A percentile compares a stretch with the other conserved stretches of the same genome.
Evolutionary conservation across 2,329 filamentous ascomycete species (phyloP).

Genomic region (Arthroderma uncinatum): DNA sequence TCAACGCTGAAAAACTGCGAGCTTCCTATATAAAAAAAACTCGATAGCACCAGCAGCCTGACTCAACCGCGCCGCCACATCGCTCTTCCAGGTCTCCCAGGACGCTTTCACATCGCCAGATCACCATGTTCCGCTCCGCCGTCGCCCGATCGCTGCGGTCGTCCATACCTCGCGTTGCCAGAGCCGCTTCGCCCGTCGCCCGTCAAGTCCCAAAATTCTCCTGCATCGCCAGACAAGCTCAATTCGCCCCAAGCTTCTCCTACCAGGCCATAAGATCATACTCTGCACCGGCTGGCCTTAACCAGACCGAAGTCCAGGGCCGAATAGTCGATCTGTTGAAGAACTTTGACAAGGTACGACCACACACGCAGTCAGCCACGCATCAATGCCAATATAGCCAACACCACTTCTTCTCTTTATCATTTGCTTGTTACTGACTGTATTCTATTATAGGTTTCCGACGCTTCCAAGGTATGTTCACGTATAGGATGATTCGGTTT

Average conservation of each 20-base stretch:
- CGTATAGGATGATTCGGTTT: background rate
- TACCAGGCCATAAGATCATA: constrained; percentile 71
- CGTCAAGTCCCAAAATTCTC: constrained; percentile 46
- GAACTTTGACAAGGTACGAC: constrained; percentile 88
- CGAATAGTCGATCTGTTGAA: constrained; percentile 85
- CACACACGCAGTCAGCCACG: too few species aligned
- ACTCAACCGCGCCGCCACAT: background rate
- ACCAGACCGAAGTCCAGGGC: constrained; percentile 75
- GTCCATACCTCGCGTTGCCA: constrained; percentile 41
- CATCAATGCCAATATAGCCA: background rate
- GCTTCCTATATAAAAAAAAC: background rate
- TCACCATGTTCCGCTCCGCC: constrained; percentile 80
- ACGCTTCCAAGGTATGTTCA: constrained; percentile 44
- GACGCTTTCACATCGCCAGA: constrained; percentile 6
- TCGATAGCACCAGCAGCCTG: background rate
- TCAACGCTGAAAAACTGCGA: constrained; percentile 7
- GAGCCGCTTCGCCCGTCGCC: constrained; percentile 46
- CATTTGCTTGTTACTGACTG: constrained; percentile 16
- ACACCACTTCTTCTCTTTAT: background rate
- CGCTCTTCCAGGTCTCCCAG: background rate
- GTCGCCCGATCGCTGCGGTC: constrained; percentile 64
- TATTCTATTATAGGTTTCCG: constrained; percentile 29
- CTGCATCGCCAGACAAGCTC: constrained; percentile 51
- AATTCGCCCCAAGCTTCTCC: constrained; percentile 50
- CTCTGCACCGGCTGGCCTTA: constrained; percentile 66